These are phyloP conservation scores for Flaveria trinervia DNA, from an alignment of 129 eudicot genomes.

Conservation along the genomic window DNA sequence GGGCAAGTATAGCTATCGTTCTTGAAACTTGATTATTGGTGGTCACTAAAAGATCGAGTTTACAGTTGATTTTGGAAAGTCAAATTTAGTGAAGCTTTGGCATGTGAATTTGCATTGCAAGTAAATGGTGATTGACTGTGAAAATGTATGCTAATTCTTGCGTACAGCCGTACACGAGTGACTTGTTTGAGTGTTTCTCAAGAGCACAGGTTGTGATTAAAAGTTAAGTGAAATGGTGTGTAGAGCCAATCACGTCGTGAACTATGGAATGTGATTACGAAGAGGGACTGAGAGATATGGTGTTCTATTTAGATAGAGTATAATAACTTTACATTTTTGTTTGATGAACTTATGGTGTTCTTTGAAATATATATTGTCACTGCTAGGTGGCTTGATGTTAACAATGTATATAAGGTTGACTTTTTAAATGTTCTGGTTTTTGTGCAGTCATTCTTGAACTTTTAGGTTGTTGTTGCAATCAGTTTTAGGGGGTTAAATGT, in stretches of 20 bases:
- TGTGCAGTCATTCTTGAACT: slow-evolving; percentile 2
- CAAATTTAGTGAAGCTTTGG: not conserved
- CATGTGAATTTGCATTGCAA: not conserved
- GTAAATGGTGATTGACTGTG: not conserved
- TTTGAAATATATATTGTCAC: too few relatives aligned
- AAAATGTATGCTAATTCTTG: not conserved
- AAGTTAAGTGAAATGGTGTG: not conserved
- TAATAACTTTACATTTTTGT: not conserved
- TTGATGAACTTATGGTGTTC: not conserved
- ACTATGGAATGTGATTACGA: not conserved
- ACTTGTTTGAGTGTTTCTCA: not conserved
- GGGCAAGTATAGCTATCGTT: not conserved
- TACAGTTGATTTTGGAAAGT: not conserved
- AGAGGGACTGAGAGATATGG: not conserved
- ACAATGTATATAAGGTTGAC: not conserved
- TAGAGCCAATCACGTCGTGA: not conserved
- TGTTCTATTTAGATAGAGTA: not conserved
- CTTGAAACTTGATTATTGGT: not conserved
- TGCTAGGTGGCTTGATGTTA: not conserved
- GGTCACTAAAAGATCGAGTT: not conserved
- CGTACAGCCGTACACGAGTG: not conserved
- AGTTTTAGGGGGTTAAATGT: not conserved
- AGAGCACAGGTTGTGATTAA: not conserved
- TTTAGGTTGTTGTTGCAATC: not conserved
- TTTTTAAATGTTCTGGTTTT: not conserved